phyloP scores from a whole-genome alignment of 2,329 filamentous ascomycete genomes.

The Fusarium sp. region DNA sequence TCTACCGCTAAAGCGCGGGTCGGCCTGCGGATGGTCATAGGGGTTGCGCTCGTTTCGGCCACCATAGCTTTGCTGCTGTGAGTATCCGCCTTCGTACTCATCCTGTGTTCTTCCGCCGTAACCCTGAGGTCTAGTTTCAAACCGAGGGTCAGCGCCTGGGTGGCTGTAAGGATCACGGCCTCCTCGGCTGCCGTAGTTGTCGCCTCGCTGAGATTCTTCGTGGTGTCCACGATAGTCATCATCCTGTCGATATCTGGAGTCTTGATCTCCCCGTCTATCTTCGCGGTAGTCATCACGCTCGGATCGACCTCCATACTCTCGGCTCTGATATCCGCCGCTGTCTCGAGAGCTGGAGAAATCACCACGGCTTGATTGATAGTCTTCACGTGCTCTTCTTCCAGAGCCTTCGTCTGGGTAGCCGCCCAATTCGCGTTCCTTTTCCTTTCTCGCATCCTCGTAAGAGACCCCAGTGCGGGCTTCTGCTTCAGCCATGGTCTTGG shows the following conservation, averaged over 20 bases:
- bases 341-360: conserved; percentile 18
- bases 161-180: conserved; percentile 26
- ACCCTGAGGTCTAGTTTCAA: conserved; percentile 12
- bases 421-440: conserved; percentile 71
- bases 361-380: conserved; percentile 25
- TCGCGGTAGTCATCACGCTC: conserved; percentile 10
- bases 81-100: conserved; percentile 15
- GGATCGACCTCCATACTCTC: conserved; percentile 11
- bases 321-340: conserved; percentile 16
- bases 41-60: conserved; percentile 14
- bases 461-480: conserved; percentile 73
- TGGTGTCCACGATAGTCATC: conserved; percentile 19
- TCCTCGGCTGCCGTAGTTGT: neutral
- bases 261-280: conserved; percentile 8
- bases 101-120: conserved; percentile 8
- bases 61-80: conserved; percentile 17
- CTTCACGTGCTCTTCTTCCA: conserved; percentile 18
- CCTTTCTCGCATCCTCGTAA: conserved; percentile 75
- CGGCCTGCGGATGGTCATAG: conserved; percentile 20
- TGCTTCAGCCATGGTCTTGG: conserved; percentile 69
- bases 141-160: conserved; percentile 31
- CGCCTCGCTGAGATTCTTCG: neutral
- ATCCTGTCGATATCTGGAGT: conserved; percentile 5
- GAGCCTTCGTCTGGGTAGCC: conserved; percentile 55
- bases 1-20: conserved; percentile 22